A percentile compares a stretch with the other conserved stretches of the same genome.
Conservation (phyloP, 441 rosid species). For the Croton setiger region DNA sequence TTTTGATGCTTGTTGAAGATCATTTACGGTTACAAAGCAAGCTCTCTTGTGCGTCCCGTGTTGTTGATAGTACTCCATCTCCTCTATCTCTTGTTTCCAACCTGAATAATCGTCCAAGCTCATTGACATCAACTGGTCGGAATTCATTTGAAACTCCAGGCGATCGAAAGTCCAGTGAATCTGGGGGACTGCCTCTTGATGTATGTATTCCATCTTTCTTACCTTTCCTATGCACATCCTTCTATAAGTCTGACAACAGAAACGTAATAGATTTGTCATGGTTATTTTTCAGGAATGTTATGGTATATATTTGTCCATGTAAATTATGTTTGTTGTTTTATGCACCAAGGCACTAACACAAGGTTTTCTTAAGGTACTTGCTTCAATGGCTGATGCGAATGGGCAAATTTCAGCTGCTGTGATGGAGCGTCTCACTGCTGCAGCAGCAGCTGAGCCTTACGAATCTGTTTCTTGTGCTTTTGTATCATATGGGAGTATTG, state of each 20-base stretch:
- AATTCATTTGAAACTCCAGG: conserved; percentile 60
- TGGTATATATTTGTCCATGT: conserved; percentile 18
- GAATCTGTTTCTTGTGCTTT: conserved; percentile 98
- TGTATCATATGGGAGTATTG: conserved; percentile 97
- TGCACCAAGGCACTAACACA: conserved; percentile 30
- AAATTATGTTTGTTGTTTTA: conserved; percentile 14
- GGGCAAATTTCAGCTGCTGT: conserved; percentile 90
- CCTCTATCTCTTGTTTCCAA: conserved; percentile 78
- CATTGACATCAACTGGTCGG: conserved; percentile 37
- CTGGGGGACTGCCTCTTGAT: conserved; percentile 81
- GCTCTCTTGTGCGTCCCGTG: conserved; percentile 54
- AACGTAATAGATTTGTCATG: neutral
- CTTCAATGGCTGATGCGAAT: conserved; percentile 99
- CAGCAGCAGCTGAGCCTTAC: conserved; percentile 98
- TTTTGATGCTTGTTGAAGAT: conserved; percentile 99
- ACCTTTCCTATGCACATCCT: neutral
- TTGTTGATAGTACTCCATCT: conserved; percentile 62
- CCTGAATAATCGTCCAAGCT: conserved; percentile 43
- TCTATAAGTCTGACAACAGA: neutral
- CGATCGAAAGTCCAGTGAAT: conserved; percentile 61
- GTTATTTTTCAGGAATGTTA: conserved; percentile 1
- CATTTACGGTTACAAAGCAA: conserved; percentile 98
- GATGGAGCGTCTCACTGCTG: conserved; percentile 98
- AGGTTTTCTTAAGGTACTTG: conserved; percentile 64
- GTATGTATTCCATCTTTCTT: conserved; percentile 45